Evolutionary conservation across 1,284 basidiomycete species (phyloP), one percentile per base, ranked within the genome.

Genomic region (Leccinum proximum): DNA sequence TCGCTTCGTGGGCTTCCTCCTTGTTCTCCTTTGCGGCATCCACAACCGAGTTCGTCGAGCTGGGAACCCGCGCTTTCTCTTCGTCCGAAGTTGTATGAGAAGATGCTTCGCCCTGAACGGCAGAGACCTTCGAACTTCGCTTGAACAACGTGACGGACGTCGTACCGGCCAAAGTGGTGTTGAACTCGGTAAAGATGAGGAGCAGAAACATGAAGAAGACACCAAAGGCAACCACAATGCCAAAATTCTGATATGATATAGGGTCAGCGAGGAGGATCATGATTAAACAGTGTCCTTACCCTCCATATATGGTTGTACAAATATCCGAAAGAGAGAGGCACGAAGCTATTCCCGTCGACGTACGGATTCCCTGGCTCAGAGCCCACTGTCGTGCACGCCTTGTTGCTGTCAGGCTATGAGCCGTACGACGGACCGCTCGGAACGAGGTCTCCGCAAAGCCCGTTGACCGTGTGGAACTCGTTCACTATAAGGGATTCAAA

Each of bases 221-320:
- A 64, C 82, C 77, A 72, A 87, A 88, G 0, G 72, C 82, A 61
- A 84, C 65, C 62, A 86, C 70, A 62, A 88, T 82, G 48, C 86
- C 87, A 66, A 84, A 80, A 71, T 87, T 84, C 84, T 82, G 56
- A 37, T 61, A 50, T 14, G 7, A 53, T 9, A 45, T 9, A 22
- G 14, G 45, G 57, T 73, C 4, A 53, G 62, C 56, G 0, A 18
- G 22, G 2, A 50, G 6, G 2, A 22, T 7, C 10, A 53, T 8
- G 4, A 53, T 22, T 7, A 6, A 13, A 53, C n/a, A 13, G 18
- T 13, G 6, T 7, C 11, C 50, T 53, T 53, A 88, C 87, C 75
- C 82, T 81, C 92, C 92, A 94, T 8, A 89, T 73, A 71, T 94
- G 78, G 30, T 73, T 75, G 65, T 83, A 83, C 18, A 77, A 72